Percentiles rank a stretch among this genome's conserved stretches.
Evolutionary conservation across 495 filamentous ascomycete genomes (phyloP).

Genomic region (Wilcoxina mikolae): DNA sequence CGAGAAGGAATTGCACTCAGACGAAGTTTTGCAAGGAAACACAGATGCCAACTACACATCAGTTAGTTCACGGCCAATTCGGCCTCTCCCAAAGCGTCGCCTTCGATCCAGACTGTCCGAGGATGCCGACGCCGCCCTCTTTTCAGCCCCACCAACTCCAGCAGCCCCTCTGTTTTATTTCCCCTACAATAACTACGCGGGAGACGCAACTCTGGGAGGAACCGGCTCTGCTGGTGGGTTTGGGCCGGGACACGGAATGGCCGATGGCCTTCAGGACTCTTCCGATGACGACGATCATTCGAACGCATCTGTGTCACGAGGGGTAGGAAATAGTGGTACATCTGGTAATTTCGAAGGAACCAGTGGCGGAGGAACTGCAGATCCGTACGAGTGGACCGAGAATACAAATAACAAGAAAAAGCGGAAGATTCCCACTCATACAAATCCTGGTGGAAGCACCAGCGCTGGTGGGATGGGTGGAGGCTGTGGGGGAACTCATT

Average conservation of each 20-base stretch:
- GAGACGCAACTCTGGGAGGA: conserved; percentile 26
- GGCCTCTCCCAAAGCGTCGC: conserved; percentile 76
- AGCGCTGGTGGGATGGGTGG: conserved; percentile 32
- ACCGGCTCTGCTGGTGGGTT: conserved; percentile 19
- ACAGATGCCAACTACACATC: conserved; percentile 26
- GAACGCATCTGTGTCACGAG: conserved; percentile 25
- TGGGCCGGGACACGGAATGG: conserved; percentile 21
- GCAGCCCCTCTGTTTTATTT: conserved; percentile 62
- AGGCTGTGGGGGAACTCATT: conserved; percentile 33
- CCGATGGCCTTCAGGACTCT: conserved; percentile 18
- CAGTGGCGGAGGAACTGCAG: conserved; percentile 35
- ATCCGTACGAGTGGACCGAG: conserved; percentile 94
- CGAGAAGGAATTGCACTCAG: conserved; percentile 2
- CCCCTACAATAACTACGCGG: conserved; percentile 37
- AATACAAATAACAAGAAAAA: conserved; percentile 99
- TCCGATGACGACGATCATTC: conserved; percentile 27
- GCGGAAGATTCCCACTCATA: conserved; percentile 87
- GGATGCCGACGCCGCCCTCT: conserved; percentile 66
- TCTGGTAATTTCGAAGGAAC: conserved; percentile 16
- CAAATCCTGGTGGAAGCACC: conserved; percentile 30
- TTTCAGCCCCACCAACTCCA: conserved; percentile 53
- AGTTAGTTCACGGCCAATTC: conserved; percentile 50
- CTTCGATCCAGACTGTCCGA: conserved; percentile 76
- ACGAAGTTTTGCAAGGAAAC: conserved; percentile 16
- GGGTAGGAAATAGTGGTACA: conserved; percentile 23